phyloP scores from a whole-genome alignment of 106 monocot genomes.

The Amphibolis antarctica region DNA sequence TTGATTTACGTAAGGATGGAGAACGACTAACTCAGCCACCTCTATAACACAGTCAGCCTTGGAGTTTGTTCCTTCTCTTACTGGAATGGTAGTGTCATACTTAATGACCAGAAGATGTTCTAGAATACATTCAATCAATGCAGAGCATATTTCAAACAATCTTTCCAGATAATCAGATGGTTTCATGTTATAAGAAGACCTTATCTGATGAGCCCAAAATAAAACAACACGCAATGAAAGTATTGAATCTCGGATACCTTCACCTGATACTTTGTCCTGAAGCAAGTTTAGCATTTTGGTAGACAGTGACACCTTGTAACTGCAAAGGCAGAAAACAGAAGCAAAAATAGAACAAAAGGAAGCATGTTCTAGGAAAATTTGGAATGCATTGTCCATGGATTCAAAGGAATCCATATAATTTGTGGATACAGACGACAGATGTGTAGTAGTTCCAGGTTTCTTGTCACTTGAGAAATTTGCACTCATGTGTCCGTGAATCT shows the following conservation, averaged over 20 bases:
- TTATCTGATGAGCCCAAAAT: conserved; percentile 60
- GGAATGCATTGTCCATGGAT: conserved; percentile 36
- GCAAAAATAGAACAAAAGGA: conserved; percentile 61
- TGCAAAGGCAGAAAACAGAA: conserved; percentile 32
- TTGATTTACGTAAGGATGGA: conserved; percentile 50
- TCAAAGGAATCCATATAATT: conserved; percentile 14
- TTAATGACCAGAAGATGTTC: conserved; percentile 24
- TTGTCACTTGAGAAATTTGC: neutral
- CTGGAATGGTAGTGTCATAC: conserved; percentile 5
- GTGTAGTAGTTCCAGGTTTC: too few species aligned
- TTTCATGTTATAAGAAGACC: conserved; percentile 22
- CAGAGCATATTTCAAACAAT: conserved; percentile 34
- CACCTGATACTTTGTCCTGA: conserved; percentile 35
- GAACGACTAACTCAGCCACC: conserved; percentile 42
- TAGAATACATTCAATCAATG: conserved; percentile 36
- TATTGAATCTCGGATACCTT: conserved; percentile 22
- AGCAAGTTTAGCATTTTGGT: conserved; percentile 44
- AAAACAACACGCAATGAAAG: conserved; percentile 34
- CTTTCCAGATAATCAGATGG: conserved; percentile 31
- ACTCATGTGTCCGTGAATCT: conserved; percentile 1
- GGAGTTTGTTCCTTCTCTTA: conserved; percentile 9
- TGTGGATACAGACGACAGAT: neutral
- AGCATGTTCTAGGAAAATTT: conserved; percentile 37
- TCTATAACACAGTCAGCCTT: conserved; percentile 18
- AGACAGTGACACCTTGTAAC: conserved; percentile 18